Base-by-base conservation (phyloP, 352 stramenopile genomes). In the Globisporangium megalacanthum region DNA sequence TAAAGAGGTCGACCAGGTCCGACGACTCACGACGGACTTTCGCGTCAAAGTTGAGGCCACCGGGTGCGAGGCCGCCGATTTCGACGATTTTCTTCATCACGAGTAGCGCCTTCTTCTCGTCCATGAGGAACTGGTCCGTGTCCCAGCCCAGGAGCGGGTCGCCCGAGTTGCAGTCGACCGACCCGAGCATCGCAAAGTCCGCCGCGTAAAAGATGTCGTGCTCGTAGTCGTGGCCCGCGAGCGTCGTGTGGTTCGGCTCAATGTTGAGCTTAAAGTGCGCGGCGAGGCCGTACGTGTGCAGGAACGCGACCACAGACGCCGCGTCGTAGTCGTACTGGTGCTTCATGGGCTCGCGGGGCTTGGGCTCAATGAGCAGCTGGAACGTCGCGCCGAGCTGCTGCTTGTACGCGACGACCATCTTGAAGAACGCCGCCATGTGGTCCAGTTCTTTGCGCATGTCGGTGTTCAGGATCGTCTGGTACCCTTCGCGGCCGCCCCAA, bases 271-370 rank as follows among this genome's bases (percentile, higher is more conserved):
- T 90, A 66, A 95, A 95, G 55, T 96, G 68, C 35, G 88, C 68
- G 25, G 88, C 65, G 19, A 96, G 67, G 6, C 70, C 75, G 63
- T 96, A 89, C 49, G 59, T 70, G 56, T 84, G 68, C 41, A 96
- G 68, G 65, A 96, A 96, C n/a, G 79, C 73, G 37, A 95, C 86
- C 35, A 86, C 73, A 4, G 85, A 94, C 29, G 87, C 79, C 8
- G 84, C 83, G 56, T 95, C 85, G 63, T 92, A 94, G 72, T 95
- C 85, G 73, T 95, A 96, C 70, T 95, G 83, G 66, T 95, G 87
- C 68, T 94, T 94, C 60, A 77, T 90, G 19, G 87, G 87, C 64
- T 96, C 87, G 46, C 77, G 61, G 22, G 85, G 85, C 71, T 96
- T 96, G 53, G 83, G 86, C 66, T 96, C 86, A 10, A 94, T 70